Evolutionary conservation across 768 basidiomycete species (phyloP).

Genomic region (Termitomyces sp.): DNA sequence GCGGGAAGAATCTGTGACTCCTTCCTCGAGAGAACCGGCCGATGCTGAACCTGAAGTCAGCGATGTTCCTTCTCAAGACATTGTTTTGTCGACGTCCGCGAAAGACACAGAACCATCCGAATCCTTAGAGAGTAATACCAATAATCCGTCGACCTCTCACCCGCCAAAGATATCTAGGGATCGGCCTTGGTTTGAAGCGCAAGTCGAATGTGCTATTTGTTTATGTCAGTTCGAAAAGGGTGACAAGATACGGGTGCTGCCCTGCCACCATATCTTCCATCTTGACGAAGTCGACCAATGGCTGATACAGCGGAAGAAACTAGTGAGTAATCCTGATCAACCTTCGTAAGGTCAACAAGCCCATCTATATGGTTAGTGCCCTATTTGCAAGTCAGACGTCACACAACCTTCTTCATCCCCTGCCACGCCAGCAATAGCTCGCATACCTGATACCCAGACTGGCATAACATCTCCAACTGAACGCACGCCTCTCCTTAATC

Average conservation of each 20-base stretch:
- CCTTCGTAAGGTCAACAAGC: background rate
- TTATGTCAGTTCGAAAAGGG: constrained; percentile 83
- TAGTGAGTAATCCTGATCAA: constrained; percentile 51
- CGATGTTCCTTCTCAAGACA: background rate
- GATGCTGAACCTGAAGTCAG: constrained; percentile 22
- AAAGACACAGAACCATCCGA: constrained; percentile 17
- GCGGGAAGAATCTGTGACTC: constrained; percentile 30
- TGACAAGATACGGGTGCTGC: constrained; percentile 86
- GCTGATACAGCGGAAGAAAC: constrained; percentile 89
- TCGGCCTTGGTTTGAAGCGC: constrained; percentile 76
- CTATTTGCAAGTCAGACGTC: constrained; percentile 90
- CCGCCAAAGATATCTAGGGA: constrained; percentile 24
- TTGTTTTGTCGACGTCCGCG: background rate
- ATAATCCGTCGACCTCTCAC: constrained; percentile 39
- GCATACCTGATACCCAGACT: constrained; percentile 9
- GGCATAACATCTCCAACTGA: constrained; percentile 27
- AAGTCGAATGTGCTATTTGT: constrained; percentile 92
- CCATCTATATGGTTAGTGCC: constrained; percentile 55
- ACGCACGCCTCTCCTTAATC: constrained; percentile 35
- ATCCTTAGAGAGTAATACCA: constrained; percentile 14
- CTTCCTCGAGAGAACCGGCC: constrained; percentile 19
- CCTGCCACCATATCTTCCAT: constrained; percentile 96
- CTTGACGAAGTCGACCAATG: constrained; percentile 88
- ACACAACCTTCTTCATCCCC: constrained; percentile 47
- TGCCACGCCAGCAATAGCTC: background rate